These are phyloP conservation scores for Diaporthe eres DNA, from an alignment of 2,329 filamentous ascomycete genomes.

Conservation along the genomic window DNA sequence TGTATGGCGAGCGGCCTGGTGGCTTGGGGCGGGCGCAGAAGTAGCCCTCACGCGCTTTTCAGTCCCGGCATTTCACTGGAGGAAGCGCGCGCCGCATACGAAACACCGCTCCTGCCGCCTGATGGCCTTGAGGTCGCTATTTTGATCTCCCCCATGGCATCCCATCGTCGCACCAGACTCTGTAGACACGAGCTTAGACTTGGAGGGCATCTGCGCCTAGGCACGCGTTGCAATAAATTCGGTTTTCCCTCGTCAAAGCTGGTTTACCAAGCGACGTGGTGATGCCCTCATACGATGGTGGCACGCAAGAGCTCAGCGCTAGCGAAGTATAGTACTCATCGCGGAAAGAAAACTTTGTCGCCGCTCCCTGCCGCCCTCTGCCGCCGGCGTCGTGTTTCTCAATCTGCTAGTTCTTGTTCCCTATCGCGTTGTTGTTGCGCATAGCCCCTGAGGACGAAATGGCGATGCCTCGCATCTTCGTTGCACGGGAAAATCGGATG, in stretches of 20 bases:
- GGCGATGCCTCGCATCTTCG: too few species aligned
- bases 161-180: background rate
- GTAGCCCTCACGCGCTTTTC: background rate
- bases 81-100: background rate
- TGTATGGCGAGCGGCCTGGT: background rate
- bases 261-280: background rate
- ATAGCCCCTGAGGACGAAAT: too few species aligned
- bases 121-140: background rate
- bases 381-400: background rate
- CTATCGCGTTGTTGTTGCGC: background rate
- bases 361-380: constrained; percentile 5
- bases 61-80: background rate
- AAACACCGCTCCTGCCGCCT: background rate
- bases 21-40: background rate
- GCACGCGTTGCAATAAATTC: background rate
- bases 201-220: too few species aligned
- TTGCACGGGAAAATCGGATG: background rate
- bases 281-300: background rate
- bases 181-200: too few species aligned
- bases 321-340: background rate
- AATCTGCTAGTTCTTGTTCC: background rate
- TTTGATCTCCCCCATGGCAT: background rate
- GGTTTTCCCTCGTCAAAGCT: background rate
- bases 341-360: background rate
- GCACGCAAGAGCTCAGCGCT: background rate